A percentile compares a stretch with the other conserved stretches of the same genome.
Conservation (phyloP, 2,329 filamentous ascomycete genomes). For the Talaromyces sp. region DNA sequence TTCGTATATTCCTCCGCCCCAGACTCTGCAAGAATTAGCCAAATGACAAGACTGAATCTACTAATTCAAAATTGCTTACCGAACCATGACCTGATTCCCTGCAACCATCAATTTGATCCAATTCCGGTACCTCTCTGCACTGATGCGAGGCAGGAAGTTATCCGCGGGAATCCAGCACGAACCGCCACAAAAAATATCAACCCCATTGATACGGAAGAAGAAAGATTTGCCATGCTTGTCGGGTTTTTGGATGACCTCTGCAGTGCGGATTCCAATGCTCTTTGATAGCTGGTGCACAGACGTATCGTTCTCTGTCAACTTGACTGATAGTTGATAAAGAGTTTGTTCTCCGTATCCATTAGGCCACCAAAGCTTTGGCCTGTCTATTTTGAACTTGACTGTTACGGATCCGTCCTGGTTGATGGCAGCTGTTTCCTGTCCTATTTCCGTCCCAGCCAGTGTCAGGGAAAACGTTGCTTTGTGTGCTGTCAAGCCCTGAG, state of each 20-base stretch:
- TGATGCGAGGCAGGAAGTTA: constrained; percentile 53
- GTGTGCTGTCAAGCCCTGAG: constrained; percentile 13
- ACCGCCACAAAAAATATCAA: constrained; percentile 60
- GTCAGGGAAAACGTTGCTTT: constrained; percentile 7
- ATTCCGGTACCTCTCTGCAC: constrained; percentile 48
- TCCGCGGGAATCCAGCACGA: constrained; percentile 64
- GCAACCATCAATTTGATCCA: constrained; percentile 57
- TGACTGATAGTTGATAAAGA: constrained; percentile 48
- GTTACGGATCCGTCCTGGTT: not conserved
- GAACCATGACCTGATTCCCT: constrained; percentile 55
- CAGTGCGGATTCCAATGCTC: constrained; percentile 51
- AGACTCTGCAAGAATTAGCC: constrained; percentile 38
- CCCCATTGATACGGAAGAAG: constrained; percentile 59
- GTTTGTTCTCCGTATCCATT: constrained; percentile 53
- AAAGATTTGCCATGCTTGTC: constrained; percentile 56
- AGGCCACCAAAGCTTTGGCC: constrained; percentile 54
- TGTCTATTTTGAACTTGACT: constrained; percentile 18
- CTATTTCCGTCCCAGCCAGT: constrained; percentile 11
- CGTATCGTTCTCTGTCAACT: constrained; percentile 33
- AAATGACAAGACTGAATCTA: not conserved
- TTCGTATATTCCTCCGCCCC: constrained; percentile 74
- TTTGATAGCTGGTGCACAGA: constrained; percentile 42
- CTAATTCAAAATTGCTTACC: not conserved
- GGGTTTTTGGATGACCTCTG: constrained; percentile 27
- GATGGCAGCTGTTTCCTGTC: constrained; percentile 36